Conservation (phyloP, 2,329 filamentous ascomycete genomes). For the Aschersonia sp. region DNA sequence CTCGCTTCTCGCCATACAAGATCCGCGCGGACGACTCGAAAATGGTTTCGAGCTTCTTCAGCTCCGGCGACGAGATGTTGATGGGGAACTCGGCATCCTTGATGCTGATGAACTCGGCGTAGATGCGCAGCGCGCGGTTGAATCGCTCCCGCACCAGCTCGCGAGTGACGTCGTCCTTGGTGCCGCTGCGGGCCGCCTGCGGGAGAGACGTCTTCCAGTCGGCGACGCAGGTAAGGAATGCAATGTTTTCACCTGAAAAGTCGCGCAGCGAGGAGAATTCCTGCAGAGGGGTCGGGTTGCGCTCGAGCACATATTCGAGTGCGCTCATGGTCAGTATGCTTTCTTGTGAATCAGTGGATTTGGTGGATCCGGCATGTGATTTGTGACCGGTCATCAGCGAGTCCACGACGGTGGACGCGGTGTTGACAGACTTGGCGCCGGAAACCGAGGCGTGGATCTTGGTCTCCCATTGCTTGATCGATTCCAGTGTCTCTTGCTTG, state of each 20-base stretch:
- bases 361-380: conserved; percentile 19
- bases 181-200: conserved; percentile 6
- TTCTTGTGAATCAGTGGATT: conserved; percentile 13
- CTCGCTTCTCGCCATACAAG: conserved; percentile 21
- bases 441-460: conserved; percentile 14
- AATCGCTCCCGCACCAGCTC: conserved; percentile 29
- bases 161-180: conserved; percentile 7
- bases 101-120: conserved; percentile 42
- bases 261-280: conserved; percentile 50
- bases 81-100: conserved; percentile 47
- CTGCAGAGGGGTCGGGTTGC: conserved; percentile 44
- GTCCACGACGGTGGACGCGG: conserved; percentile 11
- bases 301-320: conserved; percentile 44
- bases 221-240: conserved; percentile 45
- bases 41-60: conserved; percentile 32
- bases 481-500: conserved; percentile 26
- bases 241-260: conserved; percentile 58
- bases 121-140: conserved; percentile 44
- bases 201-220: conserved; percentile 35
- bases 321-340: conserved; percentile 44
- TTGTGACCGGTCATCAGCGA: conserved; percentile 13
- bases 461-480: conserved; percentile 28
- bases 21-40: conserved; percentile 36
- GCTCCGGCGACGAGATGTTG: conserved; percentile 42
- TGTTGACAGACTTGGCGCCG: conserved; percentile 7